Evolutionary conservation across 2,329 filamentous ascomycete genomes (phyloP).

Genomic region (Fusarium sp.): DNA sequence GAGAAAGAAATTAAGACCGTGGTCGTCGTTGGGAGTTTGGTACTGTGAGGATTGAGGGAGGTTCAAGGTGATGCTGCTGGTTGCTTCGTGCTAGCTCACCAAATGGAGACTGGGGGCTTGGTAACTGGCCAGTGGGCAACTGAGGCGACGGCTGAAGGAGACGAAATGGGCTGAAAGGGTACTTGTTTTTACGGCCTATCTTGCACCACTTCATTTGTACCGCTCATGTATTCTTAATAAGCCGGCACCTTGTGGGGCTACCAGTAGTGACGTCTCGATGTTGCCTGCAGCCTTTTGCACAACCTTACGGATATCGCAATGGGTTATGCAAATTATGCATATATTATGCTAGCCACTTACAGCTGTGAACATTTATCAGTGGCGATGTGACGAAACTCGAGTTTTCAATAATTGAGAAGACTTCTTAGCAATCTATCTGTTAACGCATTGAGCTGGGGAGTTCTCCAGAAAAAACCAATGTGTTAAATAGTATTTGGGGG

Average conservation of each 20-base stretch:
- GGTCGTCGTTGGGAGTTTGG: constrained; percentile 23
- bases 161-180: constrained; percentile 32
- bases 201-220: constrained; percentile 40
- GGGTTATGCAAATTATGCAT: constrained; percentile 24
- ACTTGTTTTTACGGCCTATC: constrained; percentile 22
- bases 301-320: not conserved
- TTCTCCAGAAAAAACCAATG: not conserved
- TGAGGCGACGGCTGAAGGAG: constrained; percentile 23
- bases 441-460: no score
- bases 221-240: constrained; percentile 34
- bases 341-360: not conserved
- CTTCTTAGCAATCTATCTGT: not conserved
- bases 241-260: constrained; percentile 38
- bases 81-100: constrained; percentile 39
- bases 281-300: constrained; percentile 47
- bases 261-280: constrained; percentile 53
- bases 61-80: constrained; percentile 38
- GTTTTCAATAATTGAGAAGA: not conserved
- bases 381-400: not conserved
- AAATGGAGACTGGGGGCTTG: constrained; percentile 41
- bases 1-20: constrained; percentile 3
- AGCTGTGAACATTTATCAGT: not conserved
- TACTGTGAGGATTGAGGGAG: constrained; percentile 28
- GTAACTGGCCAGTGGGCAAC: constrained; percentile 39
- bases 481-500: not conserved